Evolutionary conservation across 257 asterid genomes (phyloP), one percentile per base, ranked within the genome.

Genomic region (Nicotiana paniculata): DNA sequence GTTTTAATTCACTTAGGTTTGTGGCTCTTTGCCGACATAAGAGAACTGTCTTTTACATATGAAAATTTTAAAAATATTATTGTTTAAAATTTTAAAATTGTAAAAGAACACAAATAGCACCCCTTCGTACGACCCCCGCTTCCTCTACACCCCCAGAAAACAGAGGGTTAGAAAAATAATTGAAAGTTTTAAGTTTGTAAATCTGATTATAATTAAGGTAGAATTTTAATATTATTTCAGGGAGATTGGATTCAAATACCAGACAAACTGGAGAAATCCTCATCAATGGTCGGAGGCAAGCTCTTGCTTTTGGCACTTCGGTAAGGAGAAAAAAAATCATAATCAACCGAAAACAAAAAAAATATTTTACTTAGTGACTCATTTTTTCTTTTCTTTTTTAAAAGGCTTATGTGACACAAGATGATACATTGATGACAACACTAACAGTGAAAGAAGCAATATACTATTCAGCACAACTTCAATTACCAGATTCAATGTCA

Each of bases 341-440:
- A 11, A 21, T 21, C 24, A 21, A 21, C 0, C 24, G 24, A 21
- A 21, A 21, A 21, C 24, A 21, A 21, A 21, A 21, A 21, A 21
- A 21, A 21, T 11, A 10, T 12, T 53, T 12, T 21, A n/a, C 33
- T 63, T 17, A 24, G 0, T 9, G 26, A 21, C 17, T 4, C 3
- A 21, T 63, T 4, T 64, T 24, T 0, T 4, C 9, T 26, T 43
- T 9, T 3, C 0, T 0, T 16, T 3, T 21, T 0, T 0, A 46
- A 55, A 32, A 91, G 96, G 93, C 93, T 0, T 91, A 91, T n/a
- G 96, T 91, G 79, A 90, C 91, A 0, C 96, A 91, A 91, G 93
- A 91, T 28, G 93, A 91, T 18, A 85, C 86, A 24, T 67, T 89
- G 37, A 89, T 90, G 89, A 86, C 91, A 6, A 91, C 96, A 12